A percentile compares a stretch with the other conserved stretches of the same genome.
These are phyloP conservation scores for Cladophialophora exuberans DNA, from an alignment of 2,329 filamentous ascomycete species.

Conservation along the genomic window DNA sequence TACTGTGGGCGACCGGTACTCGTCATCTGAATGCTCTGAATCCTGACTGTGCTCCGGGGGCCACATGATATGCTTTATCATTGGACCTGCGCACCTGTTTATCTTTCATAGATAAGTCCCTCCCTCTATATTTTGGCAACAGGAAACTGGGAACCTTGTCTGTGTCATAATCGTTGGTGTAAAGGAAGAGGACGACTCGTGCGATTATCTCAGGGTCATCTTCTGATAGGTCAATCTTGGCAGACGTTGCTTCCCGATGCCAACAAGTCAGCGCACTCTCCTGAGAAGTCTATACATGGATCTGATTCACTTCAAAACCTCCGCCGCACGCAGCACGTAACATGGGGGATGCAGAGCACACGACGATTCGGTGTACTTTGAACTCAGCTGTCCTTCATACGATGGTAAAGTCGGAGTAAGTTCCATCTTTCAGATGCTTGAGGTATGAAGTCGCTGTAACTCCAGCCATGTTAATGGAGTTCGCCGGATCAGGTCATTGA, in stretches of 20 bases:
- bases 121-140: not conserved
- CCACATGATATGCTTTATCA: too few species aligned
- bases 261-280: not conserved
- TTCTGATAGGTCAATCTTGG: slow-evolving; percentile 12
- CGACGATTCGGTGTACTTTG: slow-evolving; percentile 35
- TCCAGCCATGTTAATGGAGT: not conserved
- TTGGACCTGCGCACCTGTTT: too few species aligned
- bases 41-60: too few species aligned
- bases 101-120: not conserved
- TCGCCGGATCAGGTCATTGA: not conserved
- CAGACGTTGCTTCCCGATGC: slow-evolving; percentile 1
- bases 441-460: not conserved
- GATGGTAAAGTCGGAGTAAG: slow-evolving; percentile 19
- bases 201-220: slow-evolving; percentile 11
- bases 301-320: slow-evolving; percentile 35
- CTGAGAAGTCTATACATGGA: too few species aligned
- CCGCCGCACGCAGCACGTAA: slow-evolving; percentile 29
- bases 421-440: not conserved
- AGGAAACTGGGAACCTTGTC: not conserved
- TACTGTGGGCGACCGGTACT: too few species aligned
- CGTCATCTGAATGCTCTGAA: too few species aligned
- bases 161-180: slow-evolving; percentile 13
- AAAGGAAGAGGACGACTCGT: slow-evolving; percentile 17
- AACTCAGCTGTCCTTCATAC: slow-evolving; percentile 32
- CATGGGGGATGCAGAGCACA: slow-evolving; percentile 33